Conservation (phyloP, 2,329 filamentous ascomycete species). For the Aspergillus sclerotialis region DNA sequence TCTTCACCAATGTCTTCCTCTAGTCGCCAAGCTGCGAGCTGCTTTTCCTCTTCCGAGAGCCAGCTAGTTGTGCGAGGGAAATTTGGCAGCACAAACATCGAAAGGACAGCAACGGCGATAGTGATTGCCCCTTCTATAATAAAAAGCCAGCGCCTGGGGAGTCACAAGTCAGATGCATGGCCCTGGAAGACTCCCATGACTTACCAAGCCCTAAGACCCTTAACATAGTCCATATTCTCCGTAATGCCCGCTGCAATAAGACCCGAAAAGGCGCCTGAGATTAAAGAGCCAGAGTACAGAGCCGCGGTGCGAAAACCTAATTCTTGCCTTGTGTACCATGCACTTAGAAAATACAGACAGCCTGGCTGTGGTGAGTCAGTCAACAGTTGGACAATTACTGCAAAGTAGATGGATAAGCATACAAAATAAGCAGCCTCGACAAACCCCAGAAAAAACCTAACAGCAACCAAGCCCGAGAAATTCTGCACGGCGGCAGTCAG, state of each 20-base stretch:
- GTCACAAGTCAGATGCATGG: too few species aligned
- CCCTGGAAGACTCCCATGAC: too few species aligned
- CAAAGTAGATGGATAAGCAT: slow-evolving; percentile 32
- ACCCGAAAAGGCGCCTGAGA: slow-evolving; percentile 66
- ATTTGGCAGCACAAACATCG: slow-evolving; percentile 59
- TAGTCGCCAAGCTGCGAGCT: slow-evolving; percentile 54
- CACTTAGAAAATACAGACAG: slow-evolving; percentile 36
- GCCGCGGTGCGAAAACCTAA: slow-evolving; percentile 41
- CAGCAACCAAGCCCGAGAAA: slow-evolving; percentile 42
- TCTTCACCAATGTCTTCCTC: slow-evolving; percentile 60
- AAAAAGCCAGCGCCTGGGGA: slow-evolving; percentile 62
- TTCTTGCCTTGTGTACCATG: slow-evolving; percentile 66
- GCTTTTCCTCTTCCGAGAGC: slow-evolving; percentile 52
- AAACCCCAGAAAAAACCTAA: slow-evolving; percentile 41
- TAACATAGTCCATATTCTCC: slow-evolving; percentile 52
- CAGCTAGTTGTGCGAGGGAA: slow-evolving; percentile 57
- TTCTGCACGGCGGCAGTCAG: slow-evolving; percentile 32
- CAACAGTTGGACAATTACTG: too few species aligned
- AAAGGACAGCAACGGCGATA: slow-evolving; percentile 50
- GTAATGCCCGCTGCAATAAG: slow-evolving; percentile 60
- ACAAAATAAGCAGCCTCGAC: slow-evolving; percentile 34
- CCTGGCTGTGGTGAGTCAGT: slow-evolving; percentile 29
- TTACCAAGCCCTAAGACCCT: slow-evolving; percentile 53
- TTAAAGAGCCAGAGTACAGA: slow-evolving; percentile 56
- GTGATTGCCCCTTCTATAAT: slow-evolving; percentile 65